A percentile compares a stretch with the other conserved stretches of the same genome.
phyloP scores from a whole-genome alignment of 2,329 filamentous ascomycete species.

The Penicillium sp. region DNA sequence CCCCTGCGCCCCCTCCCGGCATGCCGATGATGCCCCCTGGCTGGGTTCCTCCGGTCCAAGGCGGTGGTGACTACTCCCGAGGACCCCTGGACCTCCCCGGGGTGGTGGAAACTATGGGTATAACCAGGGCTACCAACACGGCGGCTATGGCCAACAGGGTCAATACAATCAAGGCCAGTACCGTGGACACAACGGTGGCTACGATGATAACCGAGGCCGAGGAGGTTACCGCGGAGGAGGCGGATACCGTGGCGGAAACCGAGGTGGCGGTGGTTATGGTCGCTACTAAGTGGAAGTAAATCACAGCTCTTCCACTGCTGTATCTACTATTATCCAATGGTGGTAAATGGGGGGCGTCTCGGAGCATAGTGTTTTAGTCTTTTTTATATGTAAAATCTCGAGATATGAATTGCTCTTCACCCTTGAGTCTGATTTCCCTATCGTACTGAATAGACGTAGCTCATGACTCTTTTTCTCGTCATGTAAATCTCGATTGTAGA shows the following conservation, averaged over 20 bases:
- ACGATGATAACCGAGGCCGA: constrained; percentile 8
- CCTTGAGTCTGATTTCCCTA: not conserved
- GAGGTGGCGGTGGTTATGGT: constrained; percentile 35
- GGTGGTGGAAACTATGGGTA: constrained; percentile 29
- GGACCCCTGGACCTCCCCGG: constrained; percentile 40
- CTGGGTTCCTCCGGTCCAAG: constrained; percentile 31
- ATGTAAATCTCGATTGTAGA: too few species aligned
- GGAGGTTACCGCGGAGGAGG: constrained; percentile 18
- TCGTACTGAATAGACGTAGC: not conserved
- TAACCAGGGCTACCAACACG: constrained; percentile 19
- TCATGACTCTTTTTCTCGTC: not conserved
- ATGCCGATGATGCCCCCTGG: constrained; percentile 33
- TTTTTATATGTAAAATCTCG: constrained; percentile 8
- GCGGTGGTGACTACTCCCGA: constrained; percentile 30
- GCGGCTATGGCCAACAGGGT: constrained; percentile 20
- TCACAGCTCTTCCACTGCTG: not conserved
- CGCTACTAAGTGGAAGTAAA: constrained; percentile 28
- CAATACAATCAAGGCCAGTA: not conserved
- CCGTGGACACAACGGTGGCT: constrained; percentile 21
- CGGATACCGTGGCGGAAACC: constrained; percentile 20
- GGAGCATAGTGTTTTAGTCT: constrained; percentile 5
- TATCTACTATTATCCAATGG: not conserved
- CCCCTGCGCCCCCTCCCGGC: constrained; percentile 27
- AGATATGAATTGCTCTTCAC: not conserved
- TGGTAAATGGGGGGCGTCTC: not conserved